Conservation (phyloP, 2,329 filamentous ascomycete genomes). For the Calonectria crousiana region DNA sequence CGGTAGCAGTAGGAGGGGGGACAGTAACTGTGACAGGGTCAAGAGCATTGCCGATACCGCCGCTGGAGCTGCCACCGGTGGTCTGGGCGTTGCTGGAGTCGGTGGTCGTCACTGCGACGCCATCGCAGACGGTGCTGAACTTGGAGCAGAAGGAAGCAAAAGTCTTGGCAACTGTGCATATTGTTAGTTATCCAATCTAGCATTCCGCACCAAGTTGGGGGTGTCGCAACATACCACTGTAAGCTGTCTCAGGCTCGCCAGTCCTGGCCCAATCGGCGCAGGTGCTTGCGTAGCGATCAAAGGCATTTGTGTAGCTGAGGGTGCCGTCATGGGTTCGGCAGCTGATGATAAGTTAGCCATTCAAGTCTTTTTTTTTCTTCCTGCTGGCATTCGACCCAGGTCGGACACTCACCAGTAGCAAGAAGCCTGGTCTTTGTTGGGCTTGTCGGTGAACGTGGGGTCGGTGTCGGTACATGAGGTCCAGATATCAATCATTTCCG, state of each 20-base stretch:
- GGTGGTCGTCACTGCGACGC: conserved; percentile 18
- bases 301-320: conserved; percentile 46
- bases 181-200: conserved; percentile 25
- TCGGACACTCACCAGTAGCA: conserved; percentile 48
- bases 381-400: background rate
- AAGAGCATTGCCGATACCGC: background rate
- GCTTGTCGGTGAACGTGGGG: conserved; percentile 41
- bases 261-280: conserved; percentile 47
- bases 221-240: conserved; percentile 37
- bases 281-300: conserved; percentile 46
- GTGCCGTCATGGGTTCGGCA: conserved; percentile 35
- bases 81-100: background rate
- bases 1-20: conserved; percentile 18
- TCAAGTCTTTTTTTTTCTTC: background rate
- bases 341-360: conserved; percentile 34
- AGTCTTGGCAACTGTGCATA: conserved; percentile 42
- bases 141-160: conserved; percentile 47
- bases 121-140: conserved; percentile 45
- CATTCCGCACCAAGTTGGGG: background rate
- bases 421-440: conserved; percentile 43
- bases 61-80: background rate
- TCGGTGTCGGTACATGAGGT: conserved; percentile 41
- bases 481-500: conserved; percentile 44
- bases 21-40: conserved; percentile 40
- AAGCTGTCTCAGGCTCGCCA: conserved; percentile 43